phyloP scores from a whole-genome alignment of 2,329 filamentous ascomycete species.

The Aureobasidium sp. region DNA sequence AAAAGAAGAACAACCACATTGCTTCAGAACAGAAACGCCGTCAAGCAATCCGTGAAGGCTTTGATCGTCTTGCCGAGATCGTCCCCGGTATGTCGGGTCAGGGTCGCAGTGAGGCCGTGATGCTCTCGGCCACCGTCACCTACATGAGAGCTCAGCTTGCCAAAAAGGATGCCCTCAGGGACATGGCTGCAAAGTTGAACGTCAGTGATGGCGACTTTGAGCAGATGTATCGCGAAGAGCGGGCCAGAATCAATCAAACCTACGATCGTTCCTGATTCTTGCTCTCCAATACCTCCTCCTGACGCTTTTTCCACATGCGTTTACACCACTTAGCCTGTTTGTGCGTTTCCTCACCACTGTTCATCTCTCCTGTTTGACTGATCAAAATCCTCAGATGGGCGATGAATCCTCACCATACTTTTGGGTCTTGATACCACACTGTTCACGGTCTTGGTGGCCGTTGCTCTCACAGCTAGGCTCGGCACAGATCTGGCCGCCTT shows the following conservation, averaged over 20 bases:
- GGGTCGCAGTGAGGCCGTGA: slow-evolving; percentile 75
- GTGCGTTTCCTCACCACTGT: not conserved
- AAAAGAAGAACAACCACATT: slow-evolving; percentile 70
- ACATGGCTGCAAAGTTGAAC: slow-evolving; percentile 26
- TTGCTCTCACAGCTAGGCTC: not conserved
- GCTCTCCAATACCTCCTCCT: not conserved
- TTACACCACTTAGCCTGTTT: not conserved
- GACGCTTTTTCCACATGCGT: not conserved
- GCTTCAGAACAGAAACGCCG: slow-evolving; percentile 61
- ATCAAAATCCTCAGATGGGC: not conserved
- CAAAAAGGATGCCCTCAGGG: slow-evolving; percentile 31
- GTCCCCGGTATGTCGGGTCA: slow-evolving; percentile 78
- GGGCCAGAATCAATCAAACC: slow-evolving; percentile 11
- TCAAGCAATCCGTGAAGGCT: slow-evolving; percentile 72
- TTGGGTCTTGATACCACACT: not conserved
- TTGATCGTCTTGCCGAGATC: slow-evolving; percentile 71
- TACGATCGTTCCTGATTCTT: slow-evolving; percentile 8
- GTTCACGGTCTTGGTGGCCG: not conserved
- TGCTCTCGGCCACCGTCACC: slow-evolving; percentile 54
- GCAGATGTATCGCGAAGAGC: slow-evolving; percentile 19
- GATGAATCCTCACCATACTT: not conserved
- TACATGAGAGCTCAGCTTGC: slow-evolving; percentile 37
- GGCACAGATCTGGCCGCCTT: not conserved
- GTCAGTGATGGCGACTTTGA: slow-evolving; percentile 22
- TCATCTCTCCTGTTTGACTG: not conserved